phyloP scores from a whole-genome alignment of 2,329 filamentous ascomycete genomes.

The Cadophora gregata region DNA sequence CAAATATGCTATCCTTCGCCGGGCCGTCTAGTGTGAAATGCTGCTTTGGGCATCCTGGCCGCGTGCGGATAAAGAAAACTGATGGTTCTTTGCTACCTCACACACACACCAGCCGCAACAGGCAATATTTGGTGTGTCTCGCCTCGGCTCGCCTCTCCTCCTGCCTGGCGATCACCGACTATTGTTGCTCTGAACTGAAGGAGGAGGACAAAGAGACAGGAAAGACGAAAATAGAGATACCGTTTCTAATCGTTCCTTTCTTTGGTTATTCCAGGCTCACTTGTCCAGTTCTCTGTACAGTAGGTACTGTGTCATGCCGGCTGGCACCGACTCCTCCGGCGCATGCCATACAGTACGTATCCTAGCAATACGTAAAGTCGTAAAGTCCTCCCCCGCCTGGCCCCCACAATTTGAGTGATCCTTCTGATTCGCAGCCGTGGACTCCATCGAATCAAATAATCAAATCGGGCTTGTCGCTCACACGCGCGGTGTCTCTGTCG shows the following conservation, averaged over 20 bases:
- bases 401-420: background rate
- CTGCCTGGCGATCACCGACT: constrained; percentile 7
- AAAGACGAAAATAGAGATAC: background rate
- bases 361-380: background rate
- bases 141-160: background rate
- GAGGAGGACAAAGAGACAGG: background rate
- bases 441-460: background rate
- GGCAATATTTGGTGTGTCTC: constrained; percentile 12
- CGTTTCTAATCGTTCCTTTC: background rate
- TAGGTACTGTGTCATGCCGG: background rate
- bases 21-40: background rate
- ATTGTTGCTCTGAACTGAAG: constrained; percentile 8
- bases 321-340: background rate
- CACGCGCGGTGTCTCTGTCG: constrained; percentile 4
- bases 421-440: constrained; percentile 2
- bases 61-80: constrained; percentile 6
- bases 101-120: constrained; percentile 12
- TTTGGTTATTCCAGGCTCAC: background rate
- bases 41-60: background rate
- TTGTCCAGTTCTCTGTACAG: no score
- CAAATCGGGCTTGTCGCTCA: background rate
- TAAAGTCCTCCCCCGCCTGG: no score
- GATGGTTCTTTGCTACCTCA: constrained; percentile 13
- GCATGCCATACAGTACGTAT: background rate
- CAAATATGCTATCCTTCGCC: constrained; percentile 7